Percentiles rank a stretch among this genome's conserved stretches.
phyloP scores from a whole-genome alignment of 352 stramenopile species.

The Globisporangium perplexum region DNA sequence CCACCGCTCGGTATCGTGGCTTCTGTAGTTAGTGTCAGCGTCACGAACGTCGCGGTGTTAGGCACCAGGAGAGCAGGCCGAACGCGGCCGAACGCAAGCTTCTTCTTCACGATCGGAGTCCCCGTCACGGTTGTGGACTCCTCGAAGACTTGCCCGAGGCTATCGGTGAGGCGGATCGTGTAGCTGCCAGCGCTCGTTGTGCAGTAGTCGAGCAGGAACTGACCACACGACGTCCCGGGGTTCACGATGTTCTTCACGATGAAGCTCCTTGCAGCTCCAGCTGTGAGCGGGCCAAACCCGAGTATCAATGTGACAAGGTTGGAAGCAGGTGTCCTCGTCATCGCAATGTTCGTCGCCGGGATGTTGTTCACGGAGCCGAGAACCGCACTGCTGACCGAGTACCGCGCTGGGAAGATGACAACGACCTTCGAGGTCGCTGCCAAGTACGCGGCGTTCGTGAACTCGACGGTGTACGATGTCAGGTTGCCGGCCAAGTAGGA shows the following conservation, averaged over 20 bases:
- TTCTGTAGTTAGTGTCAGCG: conserved; percentile 33
- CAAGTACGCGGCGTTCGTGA: conserved; percentile 45
- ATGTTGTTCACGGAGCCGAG: conserved; percentile 26
- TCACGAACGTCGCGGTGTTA: conserved; percentile 28
- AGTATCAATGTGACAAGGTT: conserved; percentile 23
- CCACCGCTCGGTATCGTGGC: conserved; percentile 35
- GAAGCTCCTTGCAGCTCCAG: conserved; percentile 35
- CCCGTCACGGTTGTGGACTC: conserved; percentile 30
- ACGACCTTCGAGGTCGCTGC: conserved; percentile 25
- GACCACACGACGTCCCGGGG: conserved; percentile 43
- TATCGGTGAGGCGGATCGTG: conserved; percentile 32
- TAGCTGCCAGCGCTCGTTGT: conserved; percentile 32
- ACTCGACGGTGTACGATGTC: conserved; percentile 30
- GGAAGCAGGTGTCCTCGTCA: conserved; percentile 9
- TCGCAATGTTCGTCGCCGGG: conserved; percentile 20
- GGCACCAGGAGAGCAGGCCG: conserved; percentile 32
- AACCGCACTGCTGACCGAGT: conserved; percentile 20
- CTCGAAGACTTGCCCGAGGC: conserved; percentile 34
- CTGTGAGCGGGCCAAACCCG: conserved; percentile 20
- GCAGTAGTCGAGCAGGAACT: conserved; percentile 60
- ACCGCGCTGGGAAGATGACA: conserved; percentile 40
- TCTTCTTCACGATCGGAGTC: conserved; percentile 63
- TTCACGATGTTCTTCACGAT: conserved; percentile 44
- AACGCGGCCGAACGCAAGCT: conserved; percentile 40
- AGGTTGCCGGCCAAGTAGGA: conserved; percentile 40